Evolutionary conservation across 1,139 yeast genomes (phyloP).

Genomic region (Kurtzmaniella quercitrusa): DNA sequence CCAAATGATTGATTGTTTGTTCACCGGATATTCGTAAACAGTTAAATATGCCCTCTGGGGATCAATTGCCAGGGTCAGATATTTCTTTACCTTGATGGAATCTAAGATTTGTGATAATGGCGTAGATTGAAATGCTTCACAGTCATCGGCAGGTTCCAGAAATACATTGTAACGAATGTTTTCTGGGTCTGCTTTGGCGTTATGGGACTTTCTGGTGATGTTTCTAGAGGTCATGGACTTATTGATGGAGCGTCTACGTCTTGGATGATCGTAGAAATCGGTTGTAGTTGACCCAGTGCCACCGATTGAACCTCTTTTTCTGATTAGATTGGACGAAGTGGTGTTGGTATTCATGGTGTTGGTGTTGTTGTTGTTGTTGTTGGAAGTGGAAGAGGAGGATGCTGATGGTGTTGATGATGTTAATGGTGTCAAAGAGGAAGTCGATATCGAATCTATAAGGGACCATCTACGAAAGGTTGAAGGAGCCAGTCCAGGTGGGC

Average conservation of each 20-base stretch:
- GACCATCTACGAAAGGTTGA: background rate
- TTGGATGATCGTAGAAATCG: background rate
- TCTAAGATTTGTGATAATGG: slow-evolving; percentile 16
- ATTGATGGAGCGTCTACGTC: background rate
- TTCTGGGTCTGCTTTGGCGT: slow-evolving; percentile 6
- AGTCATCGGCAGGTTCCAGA: slow-evolving; percentile 14
- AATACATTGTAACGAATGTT: slow-evolving; percentile 14
- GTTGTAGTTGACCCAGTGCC: no score
- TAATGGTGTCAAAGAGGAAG: background rate
- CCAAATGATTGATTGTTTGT: slow-evolving; percentile 77
- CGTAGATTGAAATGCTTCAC: slow-evolving; percentile 3
- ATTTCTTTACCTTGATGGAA: slow-evolving; percentile 55
- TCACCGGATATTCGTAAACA: slow-evolving; percentile 67
- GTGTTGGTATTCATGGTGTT: no score
- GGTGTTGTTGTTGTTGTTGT: no score
- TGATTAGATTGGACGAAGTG: background rate
- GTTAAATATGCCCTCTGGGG: slow-evolving; percentile 59
- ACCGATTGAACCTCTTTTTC: background rate
- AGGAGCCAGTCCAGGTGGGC: background rate
- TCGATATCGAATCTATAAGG: background rate
- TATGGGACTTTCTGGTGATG: slow-evolving; percentile 4
- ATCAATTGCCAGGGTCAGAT: slow-evolving; percentile 65
- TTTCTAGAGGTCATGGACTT: background rate
- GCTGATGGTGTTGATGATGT: background rate
- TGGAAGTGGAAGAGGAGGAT: no score